Evolutionary conservation across 176 grass and related monocot species (phyloP), one percentile per base, ranked within the genome.

Genomic region (Poa pratensis): DNA sequence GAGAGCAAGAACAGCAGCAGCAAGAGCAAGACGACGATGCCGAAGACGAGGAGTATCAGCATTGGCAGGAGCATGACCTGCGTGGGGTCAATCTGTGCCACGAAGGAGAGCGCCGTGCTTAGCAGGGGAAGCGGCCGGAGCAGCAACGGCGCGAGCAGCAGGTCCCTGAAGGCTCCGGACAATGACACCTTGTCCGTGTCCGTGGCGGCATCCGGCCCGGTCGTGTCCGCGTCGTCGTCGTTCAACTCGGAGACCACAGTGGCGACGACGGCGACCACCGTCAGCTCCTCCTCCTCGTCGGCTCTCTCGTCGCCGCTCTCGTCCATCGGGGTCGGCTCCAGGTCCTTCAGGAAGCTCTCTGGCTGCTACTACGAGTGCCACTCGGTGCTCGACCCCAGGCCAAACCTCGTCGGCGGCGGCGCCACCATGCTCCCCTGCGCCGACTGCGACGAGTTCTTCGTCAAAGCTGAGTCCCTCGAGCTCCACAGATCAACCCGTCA

Each of bases 351-450:
- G 87, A 95, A 91, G 81, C 66, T 94, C 43, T 94, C 94, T 3
- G 88, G 91, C 22, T 96, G 94, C 85, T 94, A 90, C 86, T 87
- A 87, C 26, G 84, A 94, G 70, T 92, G 86, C 75, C 91, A 98
- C 71, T 78, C 83, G 6, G 73, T 79, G 46, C 26, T 80, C 59
- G 89, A 91, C 66, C 93, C 91, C 24, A 27, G 82, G n/a, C 3
- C 73, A 30, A 89, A 45, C 86, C 79, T 86, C 78, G 23, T 19
- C 46, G 71, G 71, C 7, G 39, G 50, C 35, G 77, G 53, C 62
- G 87, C 80, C 24, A 39, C 85, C 60, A 66, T 88, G 13, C 89
- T 85, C 70, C 83, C 86, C 7, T 98, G 96, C 69, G 13, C 88
- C 37, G 87, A 88, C 40, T 95, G 96, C 81, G 86, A 82, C 17